A percentile compares a stretch with the other conserved stretches of the same genome.
phyloP scores from a whole-genome alignment of 805 yeast genomes.

The Yarrowia sp. region DNA sequence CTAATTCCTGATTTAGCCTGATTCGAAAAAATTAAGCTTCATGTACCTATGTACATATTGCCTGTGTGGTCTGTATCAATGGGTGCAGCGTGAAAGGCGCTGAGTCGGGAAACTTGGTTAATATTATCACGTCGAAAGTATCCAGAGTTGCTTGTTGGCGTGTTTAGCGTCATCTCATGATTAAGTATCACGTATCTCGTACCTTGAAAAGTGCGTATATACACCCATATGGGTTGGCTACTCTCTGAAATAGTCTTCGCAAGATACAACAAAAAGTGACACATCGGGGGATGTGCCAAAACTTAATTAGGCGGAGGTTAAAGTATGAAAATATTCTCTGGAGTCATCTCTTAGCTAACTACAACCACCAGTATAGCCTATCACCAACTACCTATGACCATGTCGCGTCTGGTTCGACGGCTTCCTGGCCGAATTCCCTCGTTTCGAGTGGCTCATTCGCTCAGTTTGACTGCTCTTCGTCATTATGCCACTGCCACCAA shows the following conservation, averaged over 20 bases:
- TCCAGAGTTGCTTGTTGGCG: neutral
- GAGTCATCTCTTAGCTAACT: conserved; percentile 4
- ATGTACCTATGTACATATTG: neutral
- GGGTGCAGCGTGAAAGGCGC: neutral
- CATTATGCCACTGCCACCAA: conserved; percentile 23
- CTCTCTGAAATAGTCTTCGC: neutral
- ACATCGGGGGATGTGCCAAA: conserved; percentile 18
- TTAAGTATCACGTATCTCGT: neutral
- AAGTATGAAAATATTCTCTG: conserved; percentile 15
- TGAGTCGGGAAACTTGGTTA: neutral
- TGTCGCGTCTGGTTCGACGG: conserved; percentile 24
- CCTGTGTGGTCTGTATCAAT: neutral
- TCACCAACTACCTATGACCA: conserved; percentile 2
- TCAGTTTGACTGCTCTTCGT: conserved; percentile 17
- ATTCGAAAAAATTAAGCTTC: neutral
- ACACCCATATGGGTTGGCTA: neutral
- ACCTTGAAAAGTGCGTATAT: neutral
- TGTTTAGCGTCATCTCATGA: neutral
- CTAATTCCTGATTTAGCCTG: neutral
- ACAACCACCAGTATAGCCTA: neutral
- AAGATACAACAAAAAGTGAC: neutral
- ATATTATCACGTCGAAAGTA: neutral
- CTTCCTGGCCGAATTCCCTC: conserved; percentile 14
- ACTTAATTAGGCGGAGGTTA: conserved; percentile 2
- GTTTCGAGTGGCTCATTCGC: conserved; percentile 15